phyloP scores from a whole-genome alignment of 768 basidiomycete species.

The Leucosporidium yakuticum region DNA sequence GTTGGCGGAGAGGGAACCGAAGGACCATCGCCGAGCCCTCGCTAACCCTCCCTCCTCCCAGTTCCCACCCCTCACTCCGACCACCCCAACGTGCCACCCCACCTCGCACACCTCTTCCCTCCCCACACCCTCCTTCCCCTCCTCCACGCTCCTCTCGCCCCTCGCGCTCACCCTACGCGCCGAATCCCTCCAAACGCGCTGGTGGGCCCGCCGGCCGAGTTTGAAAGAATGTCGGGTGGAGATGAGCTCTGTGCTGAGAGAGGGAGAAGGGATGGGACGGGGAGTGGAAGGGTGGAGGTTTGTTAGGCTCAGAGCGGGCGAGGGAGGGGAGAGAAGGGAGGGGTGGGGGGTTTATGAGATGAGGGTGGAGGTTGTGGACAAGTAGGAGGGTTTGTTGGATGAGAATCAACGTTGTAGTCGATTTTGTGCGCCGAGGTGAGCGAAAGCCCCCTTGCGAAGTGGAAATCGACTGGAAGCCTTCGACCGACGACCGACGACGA shows the following conservation, averaged over 20 bases:
- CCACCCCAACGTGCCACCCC: slow-evolving; percentile 1
- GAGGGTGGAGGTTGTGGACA: neutral
- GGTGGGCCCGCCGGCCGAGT: neutral
- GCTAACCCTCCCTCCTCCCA: neutral
- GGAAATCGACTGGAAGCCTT: no score
- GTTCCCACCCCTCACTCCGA: neutral
- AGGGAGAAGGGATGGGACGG: neutral
- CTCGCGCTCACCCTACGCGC: neutral
- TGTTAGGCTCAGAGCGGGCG: slow-evolving; percentile 7
- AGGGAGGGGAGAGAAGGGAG: no score
- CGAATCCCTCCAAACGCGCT: neutral
- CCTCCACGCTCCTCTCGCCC: slow-evolving; percentile 6
- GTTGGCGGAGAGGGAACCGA: no score
- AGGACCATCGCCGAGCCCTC: neutral
- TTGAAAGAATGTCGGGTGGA: slow-evolving; percentile 9
- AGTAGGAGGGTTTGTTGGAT: no score
- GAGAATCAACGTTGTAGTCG: no score
- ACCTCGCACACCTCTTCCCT: slow-evolving; percentile 2
- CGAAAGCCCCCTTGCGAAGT: no score
- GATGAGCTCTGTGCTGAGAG: neutral
- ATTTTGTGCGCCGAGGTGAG: no score
- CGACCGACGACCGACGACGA: no score
- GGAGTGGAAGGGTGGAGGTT: slow-evolving; percentile 7
- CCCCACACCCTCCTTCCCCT: slow-evolving; percentile 16
- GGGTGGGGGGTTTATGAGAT: slow-evolving; percentile 21